Conservation (phyloP, 371 early-diverging fungal genomes). For the Mucor indicus region DNA sequence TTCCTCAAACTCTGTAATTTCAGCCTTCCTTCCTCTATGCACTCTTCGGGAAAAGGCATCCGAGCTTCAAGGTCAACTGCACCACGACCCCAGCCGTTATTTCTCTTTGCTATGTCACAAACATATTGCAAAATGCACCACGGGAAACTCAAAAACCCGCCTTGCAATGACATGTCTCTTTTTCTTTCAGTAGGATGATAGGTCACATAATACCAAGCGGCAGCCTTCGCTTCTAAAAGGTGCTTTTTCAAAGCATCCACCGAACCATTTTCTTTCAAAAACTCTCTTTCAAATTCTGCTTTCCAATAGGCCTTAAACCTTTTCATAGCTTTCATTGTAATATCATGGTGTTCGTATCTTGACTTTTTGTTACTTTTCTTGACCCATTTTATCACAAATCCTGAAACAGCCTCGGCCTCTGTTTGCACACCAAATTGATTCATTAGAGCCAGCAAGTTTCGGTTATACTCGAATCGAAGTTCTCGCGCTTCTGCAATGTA, state of each 20-base stretch:
- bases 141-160: conserved; percentile 54
- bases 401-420: conserved; percentile 49
- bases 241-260: conserved; percentile 12
- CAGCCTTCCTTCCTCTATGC: neutral
- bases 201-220: conserved; percentile 76
- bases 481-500: conserved; percentile 55
- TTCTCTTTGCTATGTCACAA: conserved; percentile 48
- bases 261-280: conserved; percentile 12
- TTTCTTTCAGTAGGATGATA: conserved; percentile 49
- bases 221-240: conserved; percentile 55
- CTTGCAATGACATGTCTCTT: conserved; percentile 18
- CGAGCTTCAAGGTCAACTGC: neutral
- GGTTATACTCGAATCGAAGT: conserved; percentile 47
- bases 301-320: conserved; percentile 39
- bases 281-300: conserved; percentile 44
- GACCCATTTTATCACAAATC: conserved; percentile 40
- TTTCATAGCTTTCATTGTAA: conserved; percentile 38
- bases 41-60: conserved; percentile 14
- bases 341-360: conserved; percentile 44
- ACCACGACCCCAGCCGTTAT: neutral
- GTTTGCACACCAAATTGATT: conserved; percentile 65
- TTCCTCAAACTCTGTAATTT: neutral
- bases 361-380: conserved; percentile 35
- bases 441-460: conserved; percentile 55
- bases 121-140: conserved; percentile 60